phyloP scores from a whole-genome alignment of 192 early-diverging fungal genomes.

The Entophlyctis luteolus region DNA sequence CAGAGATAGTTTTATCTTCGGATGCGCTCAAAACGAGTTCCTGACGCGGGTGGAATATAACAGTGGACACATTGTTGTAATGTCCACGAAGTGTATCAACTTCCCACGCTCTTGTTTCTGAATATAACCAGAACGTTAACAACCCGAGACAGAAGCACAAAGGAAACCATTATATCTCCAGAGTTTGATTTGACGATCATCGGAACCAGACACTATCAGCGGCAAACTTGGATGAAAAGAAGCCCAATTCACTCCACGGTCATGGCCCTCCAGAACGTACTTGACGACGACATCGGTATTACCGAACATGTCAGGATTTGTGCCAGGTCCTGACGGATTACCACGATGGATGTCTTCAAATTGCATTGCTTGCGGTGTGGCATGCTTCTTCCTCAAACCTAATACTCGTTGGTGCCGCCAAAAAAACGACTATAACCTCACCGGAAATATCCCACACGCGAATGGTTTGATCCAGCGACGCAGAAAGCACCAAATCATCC shows the following conservation, averaged over 20 bases:
- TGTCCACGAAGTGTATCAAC: conserved; percentile 99
- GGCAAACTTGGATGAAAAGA: conserved; percentile 95
- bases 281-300: conserved; percentile 95
- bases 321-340: conserved; percentile 26
- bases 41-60: conserved; percentile 93
- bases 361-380: conserved; percentile 43
- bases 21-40: conserved; percentile 90
- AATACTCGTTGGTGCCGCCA: background rate
- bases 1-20: conserved; percentile 96
- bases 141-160: background rate
- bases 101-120: conserved; percentile 97
- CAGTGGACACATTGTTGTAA: conserved; percentile 93
- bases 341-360: conserved; percentile 32
- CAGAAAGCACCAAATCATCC: conserved; percentile 93
- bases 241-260: conserved; percentile 96
- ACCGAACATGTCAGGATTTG: conserved; percentile 94
- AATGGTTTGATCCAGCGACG: conserved; percentile 93
- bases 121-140: background rate
- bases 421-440: conserved; percentile 3
- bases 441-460: conserved; percentile 99
- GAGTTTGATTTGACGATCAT: conserved; percentile 96
- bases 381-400: conserved; percentile 82
- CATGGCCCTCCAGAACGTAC: conserved; percentile 97
- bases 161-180: conserved; percentile 95
- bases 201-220: conserved; percentile 92